These are phyloP conservation scores for Boletus tomentosulus DNA, from an alignment of 768 basidiomycete genomes.

Conservation along the genomic window DNA sequence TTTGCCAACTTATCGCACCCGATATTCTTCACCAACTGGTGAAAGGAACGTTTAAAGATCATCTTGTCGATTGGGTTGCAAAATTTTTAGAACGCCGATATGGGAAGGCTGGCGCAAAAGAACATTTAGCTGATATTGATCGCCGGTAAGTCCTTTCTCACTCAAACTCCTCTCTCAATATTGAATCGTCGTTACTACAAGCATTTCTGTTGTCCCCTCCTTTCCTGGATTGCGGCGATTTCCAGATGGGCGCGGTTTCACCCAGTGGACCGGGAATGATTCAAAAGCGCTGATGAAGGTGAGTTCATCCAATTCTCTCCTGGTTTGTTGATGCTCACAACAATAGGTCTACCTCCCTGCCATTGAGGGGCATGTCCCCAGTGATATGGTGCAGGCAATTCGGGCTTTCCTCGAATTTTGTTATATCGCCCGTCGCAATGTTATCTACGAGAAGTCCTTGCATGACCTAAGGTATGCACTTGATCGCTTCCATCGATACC, in stretches of 20 bases:
- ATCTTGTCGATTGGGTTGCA: neutral
- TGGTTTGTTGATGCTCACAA: conserved; percentile 22
- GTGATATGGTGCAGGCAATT: neutral
- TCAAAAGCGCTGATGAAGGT: neutral
- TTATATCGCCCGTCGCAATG: conserved; percentile 15
- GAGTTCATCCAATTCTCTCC: neutral
- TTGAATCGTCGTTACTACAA: neutral
- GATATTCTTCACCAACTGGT: neutral
- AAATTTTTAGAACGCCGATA: neutral
- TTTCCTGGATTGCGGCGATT: neutral
- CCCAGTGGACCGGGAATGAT: no score
- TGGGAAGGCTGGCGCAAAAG: neutral
- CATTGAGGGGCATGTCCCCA: neutral
- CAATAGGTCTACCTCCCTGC: conserved; percentile 4
- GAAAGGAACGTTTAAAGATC: neutral
- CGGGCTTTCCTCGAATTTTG: neutral
- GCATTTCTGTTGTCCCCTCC: neutral
- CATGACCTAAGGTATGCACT: conserved; percentile 17
- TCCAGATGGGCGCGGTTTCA: neutral
- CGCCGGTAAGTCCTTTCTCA: neutral
- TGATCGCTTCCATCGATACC: conserved; percentile 19
- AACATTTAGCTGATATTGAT: neutral
- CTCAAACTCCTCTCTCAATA: neutral
- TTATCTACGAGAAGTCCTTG: conserved; percentile 21
- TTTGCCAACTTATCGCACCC: no score